Evolutionary conservation across 2,329 filamentous ascomycete species (phyloP), one percentile per base, ranked within the genome.

Genomic region (Davidsoniella virescens): DNA sequence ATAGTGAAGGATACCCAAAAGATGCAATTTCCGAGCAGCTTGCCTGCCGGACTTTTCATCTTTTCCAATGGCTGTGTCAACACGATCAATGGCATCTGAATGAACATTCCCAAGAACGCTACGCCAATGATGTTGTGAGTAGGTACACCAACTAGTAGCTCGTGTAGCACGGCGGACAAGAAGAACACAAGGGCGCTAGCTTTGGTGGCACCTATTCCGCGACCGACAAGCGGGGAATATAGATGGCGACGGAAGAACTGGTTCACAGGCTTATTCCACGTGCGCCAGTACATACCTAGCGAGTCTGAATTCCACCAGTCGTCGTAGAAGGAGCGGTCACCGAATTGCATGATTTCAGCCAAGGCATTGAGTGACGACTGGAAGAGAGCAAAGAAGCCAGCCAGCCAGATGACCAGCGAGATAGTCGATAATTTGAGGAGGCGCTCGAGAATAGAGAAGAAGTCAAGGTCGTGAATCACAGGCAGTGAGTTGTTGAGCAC

Each of bases 1-100:
- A 96, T 77, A 56, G 90, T 95, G 61, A 98, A 98, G 10, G 84
- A 90, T 17, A 95, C 72, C 92, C 92, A 96, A 64, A 98, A 98
- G 52, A 93, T 88, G 60, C 82, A 80, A 63, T 98, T 98, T 1
- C 92, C 92, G 25, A 93, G 71, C 7, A 94, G 72, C 58, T 81
- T 84, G 5, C 86, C 85, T 47, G 80, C 77, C 0, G 81, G 77
- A 3, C 82, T 79, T 54, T 82, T 76, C 71, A 83, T 83, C 62
- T 82, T 87, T 60, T 90, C 83, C 17, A 96, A 68, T 0, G 82
- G 79, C 20, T 82, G 74, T 0, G 92, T 98, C 12, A 92, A 61
- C 40, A 75, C 71, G 55, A 98, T 94, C 20, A 98, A 73, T 0
- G 90, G 90, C 5, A 96, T 75, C 64, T 98, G 92, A 49, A 90